A percentile compares a stretch with the other conserved stretches of the same genome.
These are phyloP conservation scores for Oryza nivara DNA, from an alignment of 176 grass and related monocot species.

Conservation along the genomic window DNA sequence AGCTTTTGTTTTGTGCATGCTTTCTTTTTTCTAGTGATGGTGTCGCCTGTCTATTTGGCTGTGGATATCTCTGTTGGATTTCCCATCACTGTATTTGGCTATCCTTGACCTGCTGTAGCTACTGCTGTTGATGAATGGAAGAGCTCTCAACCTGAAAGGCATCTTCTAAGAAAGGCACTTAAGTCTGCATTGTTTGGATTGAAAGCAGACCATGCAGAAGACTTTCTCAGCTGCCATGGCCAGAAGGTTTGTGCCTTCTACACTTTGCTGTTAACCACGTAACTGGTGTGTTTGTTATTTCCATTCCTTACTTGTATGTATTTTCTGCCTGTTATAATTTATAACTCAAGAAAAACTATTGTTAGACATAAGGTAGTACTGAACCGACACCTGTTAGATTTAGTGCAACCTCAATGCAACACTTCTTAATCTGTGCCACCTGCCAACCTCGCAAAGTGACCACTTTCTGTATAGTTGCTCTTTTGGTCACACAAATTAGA, in stretches of 20 bases:
- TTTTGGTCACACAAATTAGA: background rate
- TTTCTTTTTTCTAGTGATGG: constrained; percentile 27
- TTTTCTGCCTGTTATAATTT: constrained; percentile 4
- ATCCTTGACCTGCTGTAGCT: constrained; percentile 45
- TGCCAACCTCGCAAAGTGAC: background rate
- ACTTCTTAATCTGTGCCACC: background rate
- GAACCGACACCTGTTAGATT: background rate
- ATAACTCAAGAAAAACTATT: constrained; percentile 22
- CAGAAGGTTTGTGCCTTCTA: constrained; percentile 50
- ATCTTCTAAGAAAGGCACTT: constrained; percentile 67
- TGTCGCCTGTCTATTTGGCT: background rate
- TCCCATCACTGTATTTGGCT: background rate
- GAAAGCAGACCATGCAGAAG: constrained; percentile 59
- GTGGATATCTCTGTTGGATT: background rate
- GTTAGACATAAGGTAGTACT: constrained; percentile 9
- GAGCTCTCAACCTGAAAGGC: constrained; percentile 48
- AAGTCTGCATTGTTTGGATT: constrained; percentile 57
- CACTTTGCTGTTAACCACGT: constrained; percentile 21
- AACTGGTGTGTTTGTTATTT: background rate
- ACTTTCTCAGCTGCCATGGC: constrained; percentile 61
- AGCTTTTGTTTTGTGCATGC: constrained; percentile 27
- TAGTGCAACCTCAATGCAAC: background rate
- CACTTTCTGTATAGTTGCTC: background rate
- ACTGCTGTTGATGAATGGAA: constrained; percentile 35
- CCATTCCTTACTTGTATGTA: background rate